Base-by-base conservation (phyloP, 1,139 yeast species). In the Blastobotrys arbuscula region DNA sequence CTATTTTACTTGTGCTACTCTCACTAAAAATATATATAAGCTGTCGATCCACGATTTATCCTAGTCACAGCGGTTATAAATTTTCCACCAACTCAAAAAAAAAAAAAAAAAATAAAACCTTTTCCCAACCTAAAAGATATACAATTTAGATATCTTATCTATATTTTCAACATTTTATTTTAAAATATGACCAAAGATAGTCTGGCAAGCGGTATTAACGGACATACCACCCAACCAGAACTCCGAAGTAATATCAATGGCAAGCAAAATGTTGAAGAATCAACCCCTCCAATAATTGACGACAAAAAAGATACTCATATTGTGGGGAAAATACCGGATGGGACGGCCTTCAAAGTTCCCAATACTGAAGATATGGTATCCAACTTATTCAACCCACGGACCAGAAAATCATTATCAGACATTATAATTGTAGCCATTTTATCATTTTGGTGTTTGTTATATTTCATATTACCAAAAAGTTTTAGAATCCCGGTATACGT, bases 341-440 rank as follows among this genome's bases (percentile, higher is more conserved):
- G 67, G 18, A 49, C 53, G 23, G 66, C 62, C 13, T 86, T 86
- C 57, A 65, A 68, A 18, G 92, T 86, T 6, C 95, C 95, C 2
- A 78, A 78, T 57, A 87, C 96, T 23, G 85, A 83, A 60, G 96
- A 87, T 63, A 86, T 87, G 95, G 85, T 87, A 31, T 75, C 88
- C 56, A 82, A 94, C 1, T 70, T 87, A 46, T 81, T 87, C 59
- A 94, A 86, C 67, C 95, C 95, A 1, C 74, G 82, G 2, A 68
- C 85, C 46, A 74, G 78, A 46, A 88, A 87, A 63, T 82, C 92
- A 1, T 67, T 78, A 50, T 76, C 82, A 45, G 96, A 87, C 61
- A 56, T 77, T 20, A 57, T 76, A 34, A 85, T 86, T 51, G 76
- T 84, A 33, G 52, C 70, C 5, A 66, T 79, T 1, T 69, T 87